These are phyloP conservation scores for Neoscytalidium dimidiatum DNA, from an alignment of 2,329 filamentous ascomycete genomes.

Conservation along the genomic window DNA sequence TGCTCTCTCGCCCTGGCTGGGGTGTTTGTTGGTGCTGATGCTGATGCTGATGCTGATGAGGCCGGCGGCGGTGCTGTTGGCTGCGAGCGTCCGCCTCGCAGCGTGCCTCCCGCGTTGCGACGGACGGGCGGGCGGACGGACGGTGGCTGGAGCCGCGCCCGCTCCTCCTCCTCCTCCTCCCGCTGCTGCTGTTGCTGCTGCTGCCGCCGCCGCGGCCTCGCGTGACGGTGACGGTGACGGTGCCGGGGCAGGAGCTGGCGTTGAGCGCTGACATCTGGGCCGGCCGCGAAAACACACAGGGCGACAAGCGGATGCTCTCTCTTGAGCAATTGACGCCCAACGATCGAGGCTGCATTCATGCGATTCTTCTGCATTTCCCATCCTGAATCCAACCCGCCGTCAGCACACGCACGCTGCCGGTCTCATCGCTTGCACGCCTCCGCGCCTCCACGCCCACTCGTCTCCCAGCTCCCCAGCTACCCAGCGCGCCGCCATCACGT, in stretches of 20 bases:
- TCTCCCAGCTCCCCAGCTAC: too few relatives aligned
- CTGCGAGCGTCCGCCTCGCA: background rate
- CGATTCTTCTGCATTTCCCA: conserved; percentile 15
- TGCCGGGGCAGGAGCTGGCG: background rate
- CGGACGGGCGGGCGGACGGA: too few relatives aligned
- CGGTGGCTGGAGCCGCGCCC: too few relatives aligned
- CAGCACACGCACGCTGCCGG: background rate
- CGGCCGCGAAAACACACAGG: conserved; percentile 8
- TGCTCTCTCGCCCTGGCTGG: background rate
- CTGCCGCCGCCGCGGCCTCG: too few relatives aligned
- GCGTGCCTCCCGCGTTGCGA: too few relatives aligned
- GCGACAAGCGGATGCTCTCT: background rate
- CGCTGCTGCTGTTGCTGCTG: background rate
- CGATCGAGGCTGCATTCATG: conserved; percentile 18
- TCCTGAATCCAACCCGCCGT: background rate
- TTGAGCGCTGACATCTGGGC: conserved; percentile 1
- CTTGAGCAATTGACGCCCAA: conserved; percentile 15
- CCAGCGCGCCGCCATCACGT: too few relatives aligned
- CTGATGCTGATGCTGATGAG: too few relatives aligned
- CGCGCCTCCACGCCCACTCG: background rate
- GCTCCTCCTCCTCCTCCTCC: too few relatives aligned
- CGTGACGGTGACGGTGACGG: background rate
- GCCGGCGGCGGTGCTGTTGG: background rate
- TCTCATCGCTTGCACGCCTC: background rate
- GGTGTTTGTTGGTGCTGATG: too few relatives aligned